Evolutionary conservation across 2,329 filamentous ascomycete genomes (phyloP), one percentile per base, ranked within the genome.

Genomic region (Aschersonia sp.): DNA sequence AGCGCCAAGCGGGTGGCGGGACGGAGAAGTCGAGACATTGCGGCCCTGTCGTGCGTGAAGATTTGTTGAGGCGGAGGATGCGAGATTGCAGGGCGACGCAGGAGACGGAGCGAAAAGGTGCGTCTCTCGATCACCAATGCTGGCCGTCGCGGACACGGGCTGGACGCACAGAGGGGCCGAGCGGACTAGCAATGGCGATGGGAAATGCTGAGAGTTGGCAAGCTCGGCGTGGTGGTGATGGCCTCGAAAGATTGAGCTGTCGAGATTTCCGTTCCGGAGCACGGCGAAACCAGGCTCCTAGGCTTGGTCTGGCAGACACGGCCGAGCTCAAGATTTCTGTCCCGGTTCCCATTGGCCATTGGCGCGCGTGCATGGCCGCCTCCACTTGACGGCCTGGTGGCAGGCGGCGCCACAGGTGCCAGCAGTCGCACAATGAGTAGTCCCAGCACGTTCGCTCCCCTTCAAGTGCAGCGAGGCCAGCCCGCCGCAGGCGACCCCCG

Each of bases 1-100:
- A 66, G 62, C 56, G 69, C 69, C 60, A 73, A 61, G 54, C 70
- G 68, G 60, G 68, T 63, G 54, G 70, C 70, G 50, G 71, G 71
- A 60, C 70, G 71, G 57, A 74, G 68, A 57, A 71, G 66, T 59
- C 71, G 70, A 58, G 71, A 73, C 71, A 74, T 73, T 58, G 50
- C 60, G 56, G 51, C 52, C 54, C 49, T 46, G 49, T 42, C 5
- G 39, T 10, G 30, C 32, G 14, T 46, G 30, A 47, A 35, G 32
- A 42, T 46, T 49, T 47, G 49, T 45, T 51, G 49, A 52, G 49
- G 35, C 35, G 35, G 35, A 12, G 12, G 35, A 12, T 37, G 35
- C 35, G 35, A 37, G 12, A 12, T 12, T 8, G 8, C 3, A 37
- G 12, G 35, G 35, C 35, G 35, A 37, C 35, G 35, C 22, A 12